A percentile compares a stretch with the other conserved stretches of the same genome.
phyloP scores from a whole-genome alignment of 2,329 filamentous ascomycete genomes.

The Fusarium bulbicola region DNA sequence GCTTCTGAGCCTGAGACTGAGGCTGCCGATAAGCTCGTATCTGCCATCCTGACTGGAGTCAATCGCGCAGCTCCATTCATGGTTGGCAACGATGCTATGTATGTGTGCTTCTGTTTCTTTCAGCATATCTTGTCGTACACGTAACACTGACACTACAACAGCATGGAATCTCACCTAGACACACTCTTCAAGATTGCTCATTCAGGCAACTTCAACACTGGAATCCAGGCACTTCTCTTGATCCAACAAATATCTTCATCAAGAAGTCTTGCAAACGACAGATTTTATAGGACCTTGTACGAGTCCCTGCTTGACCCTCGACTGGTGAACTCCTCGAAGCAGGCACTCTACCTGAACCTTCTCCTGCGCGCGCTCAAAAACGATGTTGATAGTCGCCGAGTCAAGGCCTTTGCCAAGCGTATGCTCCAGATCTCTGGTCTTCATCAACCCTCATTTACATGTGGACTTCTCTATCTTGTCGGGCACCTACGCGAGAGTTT shows the following conservation, averaged over 20 bases:
- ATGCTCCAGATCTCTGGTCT: slow-evolving; percentile 87
- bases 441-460: slow-evolving; percentile 92
- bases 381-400: slow-evolving; percentile 87
- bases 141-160: slow-evolving; percentile 45
- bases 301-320: slow-evolving; percentile 93
- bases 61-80: slow-evolving; percentile 97
- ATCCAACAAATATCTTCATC: slow-evolving; percentile 90
- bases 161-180: slow-evolving; percentile 87
- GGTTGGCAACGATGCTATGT: slow-evolving; percentile 79
- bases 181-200: slow-evolving; percentile 96
- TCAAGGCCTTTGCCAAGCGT: slow-evolving; percentile 96
- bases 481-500: slow-evolving; percentile 83
- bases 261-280: slow-evolving; percentile 83
- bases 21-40: slow-evolving; percentile 85
- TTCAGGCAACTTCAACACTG: slow-evolving; percentile 98
- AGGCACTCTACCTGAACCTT: slow-evolving; percentile 93
- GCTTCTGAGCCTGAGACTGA: slow-evolving; percentile 69
- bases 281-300: slow-evolving; percentile 95
- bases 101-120: background rate
- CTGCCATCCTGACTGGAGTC: slow-evolving; percentile 90
- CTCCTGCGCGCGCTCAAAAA: slow-evolving; percentile 88
- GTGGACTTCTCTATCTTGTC: slow-evolving; percentile 90
- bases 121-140: background rate
- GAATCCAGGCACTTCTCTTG: slow-evolving; percentile 91
- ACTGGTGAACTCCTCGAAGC: slow-evolving; percentile 89